phyloP scores from a whole-genome alignment of 441 rosid genomes.

The Populus hybrid region DNA sequence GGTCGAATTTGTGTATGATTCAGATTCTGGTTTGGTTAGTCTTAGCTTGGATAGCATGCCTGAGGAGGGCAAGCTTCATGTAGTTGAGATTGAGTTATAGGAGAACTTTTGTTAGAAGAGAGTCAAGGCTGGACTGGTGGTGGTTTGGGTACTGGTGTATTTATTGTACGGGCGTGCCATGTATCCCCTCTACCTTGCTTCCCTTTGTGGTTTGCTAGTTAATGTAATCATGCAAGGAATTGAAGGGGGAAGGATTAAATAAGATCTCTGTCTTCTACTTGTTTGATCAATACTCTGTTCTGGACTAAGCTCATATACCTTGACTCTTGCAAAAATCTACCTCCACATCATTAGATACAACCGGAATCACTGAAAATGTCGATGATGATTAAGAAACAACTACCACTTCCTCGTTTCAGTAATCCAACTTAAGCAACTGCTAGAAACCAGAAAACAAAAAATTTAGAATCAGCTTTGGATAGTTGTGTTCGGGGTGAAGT shows the following conservation, averaged over 20 bases:
- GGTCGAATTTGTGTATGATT: slow-evolving; percentile 47
- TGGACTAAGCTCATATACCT: no score
- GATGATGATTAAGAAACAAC: no score
- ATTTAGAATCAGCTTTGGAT: no score
- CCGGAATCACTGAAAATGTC: no score
- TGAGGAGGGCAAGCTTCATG: slow-evolving; percentile 43
- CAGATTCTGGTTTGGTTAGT: slow-evolving; percentile 44
- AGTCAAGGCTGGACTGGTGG: not conserved
- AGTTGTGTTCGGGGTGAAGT: no score
- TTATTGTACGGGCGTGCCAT: not conserved
- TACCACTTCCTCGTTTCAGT: no score
- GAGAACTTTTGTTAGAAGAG: slow-evolving; percentile 12
- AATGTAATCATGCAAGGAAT: not conserved
- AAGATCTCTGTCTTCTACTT: not conserved
- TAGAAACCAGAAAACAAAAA: no score
- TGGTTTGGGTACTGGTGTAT: not conserved
- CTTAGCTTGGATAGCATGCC: slow-evolving; percentile 40
- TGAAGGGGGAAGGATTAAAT: not conserved
- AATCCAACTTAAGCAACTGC: no score
- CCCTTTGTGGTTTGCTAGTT: not conserved
- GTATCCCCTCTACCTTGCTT: not conserved
- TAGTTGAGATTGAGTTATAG: slow-evolving; percentile 9
- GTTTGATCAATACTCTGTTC: not conserved
- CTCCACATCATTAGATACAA: no score
- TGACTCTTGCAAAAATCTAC: no score